Evolutionary conservation across 2,329 filamentous ascomycete genomes (phyloP), one percentile per base, ranked within the genome.

Genomic region (Curvularia hawaiiensis): DNA sequence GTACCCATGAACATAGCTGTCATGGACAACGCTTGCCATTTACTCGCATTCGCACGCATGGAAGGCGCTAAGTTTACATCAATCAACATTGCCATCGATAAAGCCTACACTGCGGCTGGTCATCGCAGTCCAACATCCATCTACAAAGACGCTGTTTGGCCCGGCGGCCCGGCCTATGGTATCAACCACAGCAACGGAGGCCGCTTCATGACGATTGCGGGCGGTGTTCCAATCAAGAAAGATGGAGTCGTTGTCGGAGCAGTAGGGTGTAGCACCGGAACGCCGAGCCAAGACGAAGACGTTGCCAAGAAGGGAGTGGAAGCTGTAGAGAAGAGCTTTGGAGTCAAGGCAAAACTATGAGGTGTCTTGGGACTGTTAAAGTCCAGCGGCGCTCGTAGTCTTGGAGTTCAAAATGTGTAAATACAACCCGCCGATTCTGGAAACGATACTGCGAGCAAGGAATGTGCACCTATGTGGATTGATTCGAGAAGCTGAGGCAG

Each of bases 41-140:
- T 83, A 41, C 71, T 82, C 33, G 76, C 78, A 62, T 83, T 83
- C 68, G 70, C 69, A 18, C 79, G 80, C 64, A 81, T 82, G 79
- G 79, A 80, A 61, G 75, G 72, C 56, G 79, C 80, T 20, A 82
- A 82, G 61, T 64, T 81, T 14, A 82, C 80, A n/a, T 79, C 84
- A 4, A 67, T 69, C 64, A 84, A 85, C 71, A 83, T 89, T 68
- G 83, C 85, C 0, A 88, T 90, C 14, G 86, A 88, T 48, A 84
- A 85, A 61, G 83, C 83, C 16, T 85, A 84, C 67, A 85, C 83
- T 2, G 83, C 83, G 3, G 82, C 83, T 1, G 83, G 83, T 16
- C 83, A 85, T 70, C 75, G 79, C 20, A 72, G 78, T 4, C 82
- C 82, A 0, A 85, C 83, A 0, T 78, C 79, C 22, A 74, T 77